These are phyloP conservation scores for Phaeosphaeria sp. DNA, from an alignment of 2,329 filamentous ascomycete species.

Conservation along the genomic window DNA sequence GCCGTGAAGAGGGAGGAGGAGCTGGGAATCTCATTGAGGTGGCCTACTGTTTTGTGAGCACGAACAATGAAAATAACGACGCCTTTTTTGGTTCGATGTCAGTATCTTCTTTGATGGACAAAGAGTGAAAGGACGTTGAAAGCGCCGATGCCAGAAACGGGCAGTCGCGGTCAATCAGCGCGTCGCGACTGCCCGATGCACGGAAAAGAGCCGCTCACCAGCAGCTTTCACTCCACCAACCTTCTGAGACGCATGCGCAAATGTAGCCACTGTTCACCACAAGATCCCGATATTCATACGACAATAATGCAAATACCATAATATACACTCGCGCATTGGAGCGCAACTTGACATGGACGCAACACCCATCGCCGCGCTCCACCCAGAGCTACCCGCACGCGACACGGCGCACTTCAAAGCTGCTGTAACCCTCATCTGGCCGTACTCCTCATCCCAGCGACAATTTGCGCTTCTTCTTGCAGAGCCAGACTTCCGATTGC, in stretches of 20 bases:
- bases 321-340: neutral
- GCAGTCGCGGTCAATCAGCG: neutral
- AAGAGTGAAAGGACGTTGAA: too few species aligned
- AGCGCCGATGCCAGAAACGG: neutral
- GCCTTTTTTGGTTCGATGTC: too few species aligned
- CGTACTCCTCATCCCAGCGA: slow-evolving; percentile 79
- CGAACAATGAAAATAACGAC: too few species aligned
- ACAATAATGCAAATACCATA: neutral
- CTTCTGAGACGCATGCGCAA: neutral
- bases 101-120: too few species aligned
- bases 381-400: slow-evolving; percentile 35
- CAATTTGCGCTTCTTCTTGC: slow-evolving; percentile 81
- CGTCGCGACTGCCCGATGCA: slow-evolving; percentile 1
- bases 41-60: neutral
- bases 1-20: neutral
- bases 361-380: slow-evolving; percentile 41
- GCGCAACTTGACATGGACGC: slow-evolving; percentile 33
- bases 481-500: slow-evolving; percentile 82
- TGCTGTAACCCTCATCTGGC: slow-evolving; percentile 86
- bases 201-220: slow-evolving; percentile 1
- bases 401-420: slow-evolving; percentile 63
- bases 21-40: neutral
- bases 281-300: neutral
- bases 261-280: neutral
- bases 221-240: neutral